A percentile compares a stretch with the other conserved stretches of the same genome.
These are phyloP conservation scores for Globisporangium carolinianum DNA, from an alignment of 352 stramenopile genomes.

Conservation along the genomic window DNA sequence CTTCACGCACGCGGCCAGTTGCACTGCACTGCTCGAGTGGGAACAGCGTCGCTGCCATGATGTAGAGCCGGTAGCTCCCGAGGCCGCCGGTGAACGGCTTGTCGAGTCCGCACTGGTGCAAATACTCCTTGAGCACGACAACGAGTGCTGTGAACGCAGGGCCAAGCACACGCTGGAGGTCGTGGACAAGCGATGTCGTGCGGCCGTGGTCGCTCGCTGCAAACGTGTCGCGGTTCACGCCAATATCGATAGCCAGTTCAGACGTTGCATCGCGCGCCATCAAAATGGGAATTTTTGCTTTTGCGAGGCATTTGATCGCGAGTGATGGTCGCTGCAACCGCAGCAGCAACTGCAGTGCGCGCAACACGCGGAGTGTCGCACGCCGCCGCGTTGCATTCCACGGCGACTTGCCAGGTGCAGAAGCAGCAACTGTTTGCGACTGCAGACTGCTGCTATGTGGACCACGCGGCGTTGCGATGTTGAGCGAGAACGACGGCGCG, in stretches of 20 bases:
- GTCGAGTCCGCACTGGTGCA: conserved; percentile 72
- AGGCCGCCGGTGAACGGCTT: conserved; percentile 75
- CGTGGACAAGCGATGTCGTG: conserved; percentile 49
- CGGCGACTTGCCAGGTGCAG: conserved; percentile 34
- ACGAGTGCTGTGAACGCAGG: conserved; percentile 45
- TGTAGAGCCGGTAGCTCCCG: conserved; percentile 73
- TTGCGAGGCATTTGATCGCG: conserved; percentile 56
- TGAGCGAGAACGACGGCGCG: conserved; percentile 56
- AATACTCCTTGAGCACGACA: conserved; percentile 69
- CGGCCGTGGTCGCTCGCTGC: conserved; percentile 50
- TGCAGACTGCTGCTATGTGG: background rate
- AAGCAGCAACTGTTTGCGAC: background rate
- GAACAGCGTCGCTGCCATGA: conserved; percentile 75
- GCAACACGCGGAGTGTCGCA: conserved; percentile 45
- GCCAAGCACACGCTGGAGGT: conserved; percentile 36
- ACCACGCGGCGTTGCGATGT: conserved; percentile 32
- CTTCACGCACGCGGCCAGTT: background rate
- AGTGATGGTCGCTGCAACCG: conserved; percentile 39
- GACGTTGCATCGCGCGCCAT: conserved; percentile 51
- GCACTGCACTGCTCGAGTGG: conserved; percentile 15
- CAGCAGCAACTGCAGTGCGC: conserved; percentile 49
- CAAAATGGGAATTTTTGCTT: conserved; percentile 72
- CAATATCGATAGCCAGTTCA: conserved; percentile 52
- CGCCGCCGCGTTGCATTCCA: conserved; percentile 64
- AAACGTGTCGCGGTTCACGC: conserved; percentile 57